Evolutionary conservation across 345 rosid genomes (phyloP), one percentile per base, ranked within the genome.

Genomic region (Cardamine resedifolia): DNA sequence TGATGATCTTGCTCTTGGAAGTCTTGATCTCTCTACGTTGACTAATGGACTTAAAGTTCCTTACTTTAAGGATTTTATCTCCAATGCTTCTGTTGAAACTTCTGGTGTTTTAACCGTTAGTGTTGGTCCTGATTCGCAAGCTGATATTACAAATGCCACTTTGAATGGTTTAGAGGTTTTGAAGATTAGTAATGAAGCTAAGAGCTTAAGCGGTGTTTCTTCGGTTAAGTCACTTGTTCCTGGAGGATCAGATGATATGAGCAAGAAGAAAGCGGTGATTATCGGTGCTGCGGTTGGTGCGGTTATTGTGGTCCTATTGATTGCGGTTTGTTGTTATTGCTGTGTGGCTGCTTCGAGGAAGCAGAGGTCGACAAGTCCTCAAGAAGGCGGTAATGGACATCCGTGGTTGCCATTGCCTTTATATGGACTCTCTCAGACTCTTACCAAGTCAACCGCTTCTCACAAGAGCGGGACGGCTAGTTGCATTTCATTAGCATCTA

Each of bases 141-240:
- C 94, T 0, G 96, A 83, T 73, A 41, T 74, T 38, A 64, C 85
- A 1, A 85, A 89, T 34, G 97, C 91, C 3, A 87, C 91, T 9
- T 49, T 96, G 86, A 95, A 87, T 43, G 99, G 97, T 7, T 64
- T 96, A 86, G 99, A 96, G 88, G 81, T 96, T 70, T 69, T 96
- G 79, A 96, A 87, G 83, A 79, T 96, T 33, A 90, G 92, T 83
- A 96, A 90, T 49, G 83, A 79, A 43, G 96, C 82, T 70, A 76
- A 81, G 67, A 91, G 97, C 83, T 76, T 96, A 63, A 83, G 85
- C 38, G 98, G 99, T 56, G 47, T 78, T 65, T 79, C 86, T 57
- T 80, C 92, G 2, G 91, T 90, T 34, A 76, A 70, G 78, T 78
- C 63, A 74, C 81, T 92, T 36, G 59, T 88, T 53, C 98, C 92